phyloP scores from a whole-genome alignment of 345 rosid genomes.

The Eucalyptus sp. region DNA sequence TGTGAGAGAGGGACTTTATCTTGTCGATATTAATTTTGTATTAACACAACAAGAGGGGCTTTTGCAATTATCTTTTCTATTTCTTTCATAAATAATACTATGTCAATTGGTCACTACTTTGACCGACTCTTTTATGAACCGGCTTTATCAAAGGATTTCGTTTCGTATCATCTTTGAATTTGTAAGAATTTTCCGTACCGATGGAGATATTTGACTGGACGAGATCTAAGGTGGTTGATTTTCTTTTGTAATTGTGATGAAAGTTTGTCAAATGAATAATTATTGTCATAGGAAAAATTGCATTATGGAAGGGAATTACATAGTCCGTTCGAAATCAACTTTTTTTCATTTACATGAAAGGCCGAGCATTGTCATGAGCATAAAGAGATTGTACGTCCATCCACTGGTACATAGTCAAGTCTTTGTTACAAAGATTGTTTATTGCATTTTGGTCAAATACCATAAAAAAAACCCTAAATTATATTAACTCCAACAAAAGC shows the following conservation, averaged over 20 bases:
- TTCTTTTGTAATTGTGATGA: not conserved
- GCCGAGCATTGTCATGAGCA: not conserved
- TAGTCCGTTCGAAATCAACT: not conserved
- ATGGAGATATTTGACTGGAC: not conserved
- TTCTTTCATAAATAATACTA: not conserved
- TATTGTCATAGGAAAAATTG: not conserved
- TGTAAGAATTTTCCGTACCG: not conserved
- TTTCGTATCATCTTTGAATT: not conserved
- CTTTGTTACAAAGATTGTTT: not conserved
- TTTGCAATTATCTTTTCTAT: not conserved
- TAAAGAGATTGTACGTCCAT: not conserved
- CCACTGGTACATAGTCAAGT: not conserved
- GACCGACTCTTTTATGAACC: fast-evolving
- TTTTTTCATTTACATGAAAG: not conserved
- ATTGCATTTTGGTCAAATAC: not conserved
- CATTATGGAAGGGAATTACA: not conserved
- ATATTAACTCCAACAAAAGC: too few species aligned
- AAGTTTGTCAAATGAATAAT: not conserved
- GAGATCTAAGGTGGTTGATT: not conserved
- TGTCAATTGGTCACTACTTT: fast-evolving
- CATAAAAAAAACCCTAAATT: not conserved
- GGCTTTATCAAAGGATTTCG: fast-evolving
- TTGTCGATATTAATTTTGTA: not conserved
- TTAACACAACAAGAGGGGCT: not conserved
- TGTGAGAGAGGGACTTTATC: not conserved